Evolutionary conservation across 2,329 filamentous ascomycete genomes (phyloP).

Genomic region (Clonostachys solani): DNA sequence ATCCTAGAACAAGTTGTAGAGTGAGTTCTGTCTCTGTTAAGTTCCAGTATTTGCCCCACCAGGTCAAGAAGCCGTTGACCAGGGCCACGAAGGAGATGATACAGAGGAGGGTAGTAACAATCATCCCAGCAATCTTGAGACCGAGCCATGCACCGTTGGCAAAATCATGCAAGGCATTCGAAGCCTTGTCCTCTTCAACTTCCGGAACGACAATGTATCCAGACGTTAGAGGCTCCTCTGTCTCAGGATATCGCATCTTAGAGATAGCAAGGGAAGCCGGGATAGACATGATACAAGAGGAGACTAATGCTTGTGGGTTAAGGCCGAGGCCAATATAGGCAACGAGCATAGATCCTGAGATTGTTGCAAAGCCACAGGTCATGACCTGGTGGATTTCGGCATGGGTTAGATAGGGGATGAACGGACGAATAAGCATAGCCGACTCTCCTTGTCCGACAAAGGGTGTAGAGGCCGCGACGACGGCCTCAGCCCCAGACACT

Average conservation of each 20-base stretch:
- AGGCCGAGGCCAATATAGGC: slow-evolving; percentile 83
- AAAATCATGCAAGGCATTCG: slow-evolving; percentile 81
- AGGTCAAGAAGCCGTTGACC: slow-evolving; percentile 71
- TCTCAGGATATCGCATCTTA: slow-evolving; percentile 86
- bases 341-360: slow-evolving; percentile 81
- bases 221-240: slow-evolving; percentile 79
- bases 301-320: slow-evolving; percentile 80
- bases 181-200: slow-evolving; percentile 69
- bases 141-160: slow-evolving; percentile 82
- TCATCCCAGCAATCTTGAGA: slow-evolving; percentile 83
- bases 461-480: slow-evolving; percentile 86
- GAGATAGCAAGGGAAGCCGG: slow-evolving; percentile 85
- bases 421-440: slow-evolving; percentile 86
- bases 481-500: slow-evolving; percentile 88
- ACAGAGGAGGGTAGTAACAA: slow-evolving; percentile 73
- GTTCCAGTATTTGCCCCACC: slow-evolving; percentile 78
- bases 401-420: slow-evolving; percentile 78
- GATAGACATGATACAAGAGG: slow-evolving; percentile 93
- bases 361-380: slow-evolving; percentile 89
- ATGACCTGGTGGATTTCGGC: slow-evolving; percentile 91
- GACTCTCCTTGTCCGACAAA: slow-evolving; percentile 95
- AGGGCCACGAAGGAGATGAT: slow-evolving; percentile 76
- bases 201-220: slow-evolving; percentile 78
- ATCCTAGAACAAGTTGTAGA: slow-evolving; percentile 73
- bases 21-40: slow-evolving; percentile 64